Evolutionary conservation across 192 early-diverging fungal species (phyloP).

Genomic region (Coemansia guatemalensis): DNA sequence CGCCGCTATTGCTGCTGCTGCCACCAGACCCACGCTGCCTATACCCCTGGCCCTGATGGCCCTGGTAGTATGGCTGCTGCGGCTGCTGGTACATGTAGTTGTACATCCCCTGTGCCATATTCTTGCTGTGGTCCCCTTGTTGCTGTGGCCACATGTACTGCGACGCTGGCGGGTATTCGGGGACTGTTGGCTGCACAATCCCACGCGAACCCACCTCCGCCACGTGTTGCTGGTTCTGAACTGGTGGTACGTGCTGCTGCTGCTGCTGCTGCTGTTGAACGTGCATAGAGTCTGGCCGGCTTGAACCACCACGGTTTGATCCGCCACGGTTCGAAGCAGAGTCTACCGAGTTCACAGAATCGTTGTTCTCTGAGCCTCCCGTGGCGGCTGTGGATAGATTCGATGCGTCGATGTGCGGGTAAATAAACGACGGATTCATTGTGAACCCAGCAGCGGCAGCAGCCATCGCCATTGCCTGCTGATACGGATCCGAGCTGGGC

Average conservation of each 20-base stretch:
- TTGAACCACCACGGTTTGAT: background rate
- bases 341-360: slow-evolving; percentile 41
- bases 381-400: slow-evolving; percentile 43
- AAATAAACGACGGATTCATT: slow-evolving; percentile 31
- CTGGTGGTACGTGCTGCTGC: slow-evolving; percentile 1
- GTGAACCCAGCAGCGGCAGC: slow-evolving; percentile 27
- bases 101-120: slow-evolving; percentile 11
- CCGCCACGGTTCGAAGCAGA: slow-evolving; percentile 33
- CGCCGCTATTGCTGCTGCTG: slow-evolving; percentile 11
- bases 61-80: slow-evolving; percentile 18
- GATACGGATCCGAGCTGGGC: slow-evolving; percentile 20
- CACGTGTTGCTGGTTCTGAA: slow-evolving; percentile 2
- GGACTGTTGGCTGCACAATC: slow-evolving; percentile 4
- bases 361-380: slow-evolving; percentile 47
- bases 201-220: slow-evolving; percentile 12
- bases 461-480: slow-evolving; percentile 30
- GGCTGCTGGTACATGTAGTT: slow-evolving; percentile 16
- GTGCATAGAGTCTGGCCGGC: slow-evolving; percentile 12
- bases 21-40: slow-evolving; percentile 34
- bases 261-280: slow-evolving; percentile 9
- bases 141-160: slow-evolving; percentile 40
- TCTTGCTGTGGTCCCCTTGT: slow-evolving; percentile 7
- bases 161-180: slow-evolving; percentile 12
- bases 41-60: slow-evolving; percentile 18
- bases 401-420: slow-evolving; percentile 43